Base-by-base conservation (phyloP, 1,139 yeast species). In the Torulaspora globosa region DNA sequence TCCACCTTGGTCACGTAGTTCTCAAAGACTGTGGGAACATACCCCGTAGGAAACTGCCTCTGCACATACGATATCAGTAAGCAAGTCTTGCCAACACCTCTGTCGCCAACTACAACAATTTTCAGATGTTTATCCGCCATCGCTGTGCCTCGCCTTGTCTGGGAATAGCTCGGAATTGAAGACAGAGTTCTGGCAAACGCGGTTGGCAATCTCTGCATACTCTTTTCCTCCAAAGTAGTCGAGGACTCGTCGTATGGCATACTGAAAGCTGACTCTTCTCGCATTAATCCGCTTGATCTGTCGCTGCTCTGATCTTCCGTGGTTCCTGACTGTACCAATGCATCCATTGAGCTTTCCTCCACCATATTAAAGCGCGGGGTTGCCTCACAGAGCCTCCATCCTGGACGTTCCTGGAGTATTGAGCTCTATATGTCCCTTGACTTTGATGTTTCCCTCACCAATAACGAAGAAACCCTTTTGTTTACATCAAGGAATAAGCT, bases 21-120 rank as follows among this genome's bases (percentile, higher is more conserved):
- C 58, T 88, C 96, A 68, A 88, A 88, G 19, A 89, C 85, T 0
- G 95, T 87, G 2, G 97, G 96, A n/a, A 85, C 89, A 60, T 86
- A 86, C 10, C 78, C 74, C 33, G 64, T 67, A 2, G 96, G 96
- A 60, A 84, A 86, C 53, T 76, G 74, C 21, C 89, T 89, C 55
- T 83, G 81, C 3, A 90, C 79, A 62, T 86, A 92, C n/a, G 90
- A 78, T 26, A 85, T 84, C 49, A 90, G 69, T 51, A 90, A 68
- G 55, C 95, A 85, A 0, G 97, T 90, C 66, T 90, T 90, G 27
- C 97, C 97, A 63, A 96, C 86, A 31, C 86, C 87, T 74, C 88
- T 95, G 65, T 90, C 97, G 3, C 97, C 97, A 4, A 90, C 96
- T 18, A 88, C 90, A 16, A 89, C 92, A 21, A 86, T 69, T 59